Base-by-base conservation (phyloP, 352 stramenopile species). In the Pythium aquatile region DNA sequence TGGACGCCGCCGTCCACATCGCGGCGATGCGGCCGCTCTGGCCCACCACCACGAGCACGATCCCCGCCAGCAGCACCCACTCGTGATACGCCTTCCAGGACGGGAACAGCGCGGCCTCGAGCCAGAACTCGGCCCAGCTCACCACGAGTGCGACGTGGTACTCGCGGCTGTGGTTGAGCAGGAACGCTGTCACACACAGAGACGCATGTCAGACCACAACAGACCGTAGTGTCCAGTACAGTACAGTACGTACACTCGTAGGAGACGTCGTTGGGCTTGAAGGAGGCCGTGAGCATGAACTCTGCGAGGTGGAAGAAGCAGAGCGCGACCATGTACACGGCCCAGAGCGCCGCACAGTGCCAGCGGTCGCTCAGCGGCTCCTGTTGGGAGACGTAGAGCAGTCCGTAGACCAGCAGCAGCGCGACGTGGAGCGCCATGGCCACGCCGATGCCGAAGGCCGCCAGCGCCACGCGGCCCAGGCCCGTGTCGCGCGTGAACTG, bases 1-100 rank as follows among this genome's bases (percentile, higher is more conserved):
- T 98, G 73, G 85, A 86, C 13, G 89, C 93, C 28, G 91, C 96
- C 24, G 92, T 98, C 62, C 81, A 85, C 93, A 99, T 98, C 10
- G 96, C 94, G 14, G 80, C 77, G 16, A 96, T 83, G 40, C 96
- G 90, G 48, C 97, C 85, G 26, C 74, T 76, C 72, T 98, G 93
- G n/a, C 93, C 89, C 9, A 89, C 13, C 13, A 96, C 28, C 9
- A 98, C 81, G 44, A 96, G 69, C 9, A 74, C 61, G 26, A 98
- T 62, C 2, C 90, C 89, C 5, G 79, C 58, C 5, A 72, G 39
- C 2, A 94, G 72, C 40, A 94, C 81, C 16, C 81, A 51, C 10
- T 65, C 54, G 58, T 80, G 85, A 46, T 40, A n/a, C 24, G 78
- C 69, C 66, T 97, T 98, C 66, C 77, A 82, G 26, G 59, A 57